Evolutionary conservation across 768 basidiomycete genomes (phyloP), one percentile per base, ranked within the genome.

Genomic region (Rubroboletus satanas): DNA sequence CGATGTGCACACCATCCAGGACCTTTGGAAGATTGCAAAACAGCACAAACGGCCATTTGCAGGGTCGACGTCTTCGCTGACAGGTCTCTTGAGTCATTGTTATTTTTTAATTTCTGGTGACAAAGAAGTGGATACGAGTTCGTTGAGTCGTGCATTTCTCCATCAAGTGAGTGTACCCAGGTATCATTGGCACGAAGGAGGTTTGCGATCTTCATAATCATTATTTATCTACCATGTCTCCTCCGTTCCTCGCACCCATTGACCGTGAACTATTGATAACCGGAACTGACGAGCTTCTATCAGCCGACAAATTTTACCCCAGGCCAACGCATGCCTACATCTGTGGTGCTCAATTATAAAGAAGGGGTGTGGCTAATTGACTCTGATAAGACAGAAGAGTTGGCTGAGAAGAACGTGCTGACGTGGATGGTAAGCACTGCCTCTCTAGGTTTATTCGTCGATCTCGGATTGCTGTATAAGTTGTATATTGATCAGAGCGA

Each of bases 61-160:
- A 2, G 96, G 95, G 4, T 95, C 92, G 4, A 98, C 95, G 0
- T 96, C 93, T 8, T 93, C 92, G 1, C 70, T 97, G 49, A 87
- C 92, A 0, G 85, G 88, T 35, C 83, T 94, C 63, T 76, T 97
- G 41, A 78, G 83, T 42, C 93, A 98, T 45, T 83, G 96, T 17
- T 98, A 97, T 67, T 92, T 93, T 65, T 77, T 93, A 17, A 75
- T 97, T 5, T 93, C 91, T 23, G 81, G 81, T 18, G 80, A 86
- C 59, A 87, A 83, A 62, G 70, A 73, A 0, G 79, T 93, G 26
- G 83, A 94, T 65, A 79, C 79, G 3, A 73, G 75, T 7, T 74
- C 72, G 23, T 69, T 97, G 42, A 90, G 87, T 62, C 68, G 70
- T 14, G 75, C 73, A 2, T 97, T 92, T 65, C 62, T 65, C 3